Evolutionary conservation across 2,329 filamentous ascomycete genomes (phyloP), one percentile per base, ranked within the genome.

Genomic region (Curvularia verruculosa): DNA sequence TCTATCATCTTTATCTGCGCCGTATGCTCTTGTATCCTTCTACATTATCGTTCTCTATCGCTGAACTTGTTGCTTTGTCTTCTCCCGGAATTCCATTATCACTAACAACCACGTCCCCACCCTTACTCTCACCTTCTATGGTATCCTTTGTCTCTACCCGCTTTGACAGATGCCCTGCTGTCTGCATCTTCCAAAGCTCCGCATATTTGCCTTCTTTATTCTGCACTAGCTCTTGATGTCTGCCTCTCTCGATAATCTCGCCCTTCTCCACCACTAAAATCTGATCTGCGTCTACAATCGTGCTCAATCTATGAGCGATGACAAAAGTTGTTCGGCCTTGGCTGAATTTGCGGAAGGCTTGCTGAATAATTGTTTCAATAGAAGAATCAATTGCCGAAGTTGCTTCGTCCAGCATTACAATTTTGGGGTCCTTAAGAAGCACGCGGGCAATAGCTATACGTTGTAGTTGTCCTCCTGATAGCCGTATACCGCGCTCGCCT

Each of bases 121-220:
- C 58, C 3, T 59, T 60, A 8, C 34, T 50, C 2, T 58, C 61
- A n/a, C n/a, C n/a, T n/a, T n/a, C n/a, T n/a, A n/a, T n/a, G n/a
- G n/a, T n/a, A n/a, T n/a, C n/a, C n/a, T n/a, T n/a, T n/a, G n/a
- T n/a, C n/a, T n/a, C n/a, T n/a, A n/a, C n/a, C n/a, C n/a, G n/a
- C n/a, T 26, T 26, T 2, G 68, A 68, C 26, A 64, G 19, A 36
- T 68, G 64, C 0, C 71, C 71, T 0, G 70, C 70, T 3, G 73
- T 92, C 75, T 96, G 92, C 77, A 93, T 94, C 61, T 88, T 87
- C 92, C 92, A 96, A 86, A 96, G 93, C 58, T 87, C 88, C 10
- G 86, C 85, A 71, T 96, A 96, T 58, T 87, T 86, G 12, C 91
- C 91, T 28, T 86, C 87, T 18, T 45, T 28, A 47, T 84, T 80